Base-by-base conservation (phyloP, 371 early-diverging fungal genomes). In the Mucor racemosus region DNA sequence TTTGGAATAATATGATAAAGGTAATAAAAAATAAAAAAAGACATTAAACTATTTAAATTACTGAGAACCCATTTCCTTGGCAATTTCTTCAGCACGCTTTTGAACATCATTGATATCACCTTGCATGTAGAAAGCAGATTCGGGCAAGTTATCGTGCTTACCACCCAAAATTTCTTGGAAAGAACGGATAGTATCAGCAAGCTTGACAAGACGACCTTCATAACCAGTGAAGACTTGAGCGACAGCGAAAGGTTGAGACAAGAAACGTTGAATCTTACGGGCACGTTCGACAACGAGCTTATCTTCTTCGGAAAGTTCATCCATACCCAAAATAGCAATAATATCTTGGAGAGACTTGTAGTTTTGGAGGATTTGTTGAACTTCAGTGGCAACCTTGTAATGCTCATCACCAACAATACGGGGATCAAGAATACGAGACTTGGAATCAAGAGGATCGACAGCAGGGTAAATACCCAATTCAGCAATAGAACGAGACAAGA, bases 381-480 rank as follows among this genome's bases (percentile, higher is more conserved):
- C 95, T 71, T 90, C 90, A 63, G 96, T 95, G 87, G 98, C 98
- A 61, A 94, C 89, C 71, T 90, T 85, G 91, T 97, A 97, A 87
- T 97, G 98, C 82, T 95, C 94, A 62, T 90, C 86, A 79, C 97
- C 97, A 72, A 97, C 96, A 71, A 97, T 92, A 87, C 95, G 94
- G 78, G 96, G 97, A 87, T 97, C 97, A 62, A 97, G 86, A 81
- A 97, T 93, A 88, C 97, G 95, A 65, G 95, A 97, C 91, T 98
- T 94, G 89, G 96, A 96, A 85, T 98, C 98, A 66, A 98, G 93
- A 66, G 98, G 98, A 85, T 98, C 98, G 86, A 98, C 98, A 70
- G 98, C 98, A 67, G 98, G 98, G 91, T 97, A 98, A 84, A 98
- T 97, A 93, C 96, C 98, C 82, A 97, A 89, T 86, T 98, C 98